Evolutionary conservation across 2,329 filamentous ascomycete species (phyloP).

Genomic region (Didymellaceae sp.): DNA sequence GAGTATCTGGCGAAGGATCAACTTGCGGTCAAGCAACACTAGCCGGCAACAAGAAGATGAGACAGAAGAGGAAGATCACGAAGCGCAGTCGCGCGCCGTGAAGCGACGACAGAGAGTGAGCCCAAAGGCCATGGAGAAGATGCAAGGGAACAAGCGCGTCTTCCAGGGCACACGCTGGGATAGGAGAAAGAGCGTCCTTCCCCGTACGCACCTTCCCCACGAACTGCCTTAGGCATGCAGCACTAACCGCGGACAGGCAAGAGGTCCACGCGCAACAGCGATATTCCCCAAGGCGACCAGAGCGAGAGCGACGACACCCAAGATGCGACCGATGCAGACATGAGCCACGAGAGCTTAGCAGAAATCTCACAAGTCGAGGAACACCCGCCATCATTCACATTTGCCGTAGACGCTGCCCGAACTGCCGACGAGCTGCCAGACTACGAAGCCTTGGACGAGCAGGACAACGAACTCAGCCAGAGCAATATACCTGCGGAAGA

Average conservation of each 20-base stretch:
- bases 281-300: slow-evolving; percentile 10
- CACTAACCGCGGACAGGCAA: slow-evolving; percentile 37
- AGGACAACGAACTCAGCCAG: slow-evolving; percentile 1
- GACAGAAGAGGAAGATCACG: slow-evolving; percentile 30
- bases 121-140: slow-evolving; percentile 40
- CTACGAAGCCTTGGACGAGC: slow-evolving; percentile 17
- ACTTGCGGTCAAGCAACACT: slow-evolving; percentile 36
- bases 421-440: slow-evolving; percentile 13
- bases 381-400: slow-evolving; percentile 26
- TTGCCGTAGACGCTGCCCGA: slow-evolving; percentile 21
- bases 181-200: slow-evolving; percentile 43
- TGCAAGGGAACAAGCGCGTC: slow-evolving; percentile 36
- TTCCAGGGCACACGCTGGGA: slow-evolving; percentile 49
- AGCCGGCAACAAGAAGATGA: slow-evolving; percentile 24
- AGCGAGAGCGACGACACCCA: slow-evolving; percentile 20
- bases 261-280: slow-evolving; percentile 16
- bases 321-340: slow-evolving; percentile 22
- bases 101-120: slow-evolving; percentile 54
- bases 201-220: slow-evolving; percentile 33
- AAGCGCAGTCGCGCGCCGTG: slow-evolving; percentile 51
- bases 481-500: slow-evolving; percentile 22
- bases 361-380: slow-evolving; percentile 4
- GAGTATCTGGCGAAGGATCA: slow-evolving; percentile 57
- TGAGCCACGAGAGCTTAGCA: slow-evolving; percentile 17
- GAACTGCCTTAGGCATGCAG: not conserved